phyloP scores from a whole-genome alignment of 2,329 filamentous ascomycete genomes.

The Neoarthrinium moseri region DNA sequence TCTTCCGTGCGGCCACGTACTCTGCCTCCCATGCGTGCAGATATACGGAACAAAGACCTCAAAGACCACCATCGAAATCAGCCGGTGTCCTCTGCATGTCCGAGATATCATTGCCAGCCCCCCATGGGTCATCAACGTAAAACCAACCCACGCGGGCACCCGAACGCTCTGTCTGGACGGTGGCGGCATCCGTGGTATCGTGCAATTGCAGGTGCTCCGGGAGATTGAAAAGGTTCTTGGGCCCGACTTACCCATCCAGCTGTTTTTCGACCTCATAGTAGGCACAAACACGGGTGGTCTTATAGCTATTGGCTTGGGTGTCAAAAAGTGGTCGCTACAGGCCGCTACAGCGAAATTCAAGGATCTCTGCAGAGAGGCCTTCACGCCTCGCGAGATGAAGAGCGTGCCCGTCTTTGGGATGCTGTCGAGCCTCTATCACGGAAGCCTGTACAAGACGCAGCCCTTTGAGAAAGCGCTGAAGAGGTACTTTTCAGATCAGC shows the following conservation, averaged over 20 bases:
- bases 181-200: slow-evolving; percentile 26
- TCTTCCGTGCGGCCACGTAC: slow-evolving; percentile 29
- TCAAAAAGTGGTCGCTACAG: slow-evolving; percentile 30
- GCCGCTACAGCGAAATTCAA: slow-evolving; percentile 29
- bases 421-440: slow-evolving; percentile 27
- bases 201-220: slow-evolving; percentile 25
- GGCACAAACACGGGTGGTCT: slow-evolving; percentile 28
- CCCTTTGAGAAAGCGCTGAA: slow-evolving; percentile 24
- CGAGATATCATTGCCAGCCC: slow-evolving; percentile 27
- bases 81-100: slow-evolving; percentile 27
- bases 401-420: slow-evolving; percentile 26
- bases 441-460: slow-evolving; percentile 29
- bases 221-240: slow-evolving; percentile 29
- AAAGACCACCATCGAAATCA: slow-evolving; percentile 30
- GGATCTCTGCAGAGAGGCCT: slow-evolving; percentile 26
- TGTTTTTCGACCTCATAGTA: slow-evolving; percentile 31
- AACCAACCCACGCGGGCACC: slow-evolving; percentile 26
- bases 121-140: slow-evolving; percentile 27
- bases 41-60: slow-evolving; percentile 28
- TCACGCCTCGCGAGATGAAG: slow-evolving; percentile 25
- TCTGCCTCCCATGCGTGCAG: slow-evolving; percentile 28
- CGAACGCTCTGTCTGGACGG: slow-evolving; percentile 28
- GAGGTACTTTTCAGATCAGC: slow-evolving; percentile 26
- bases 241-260: slow-evolving; percentile 26
- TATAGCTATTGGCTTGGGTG: slow-evolving; percentile 28